Evolutionary conservation across 2,329 filamentous ascomycete genomes (phyloP).

Genomic region (Pleurostoma richardsiae): DNA sequence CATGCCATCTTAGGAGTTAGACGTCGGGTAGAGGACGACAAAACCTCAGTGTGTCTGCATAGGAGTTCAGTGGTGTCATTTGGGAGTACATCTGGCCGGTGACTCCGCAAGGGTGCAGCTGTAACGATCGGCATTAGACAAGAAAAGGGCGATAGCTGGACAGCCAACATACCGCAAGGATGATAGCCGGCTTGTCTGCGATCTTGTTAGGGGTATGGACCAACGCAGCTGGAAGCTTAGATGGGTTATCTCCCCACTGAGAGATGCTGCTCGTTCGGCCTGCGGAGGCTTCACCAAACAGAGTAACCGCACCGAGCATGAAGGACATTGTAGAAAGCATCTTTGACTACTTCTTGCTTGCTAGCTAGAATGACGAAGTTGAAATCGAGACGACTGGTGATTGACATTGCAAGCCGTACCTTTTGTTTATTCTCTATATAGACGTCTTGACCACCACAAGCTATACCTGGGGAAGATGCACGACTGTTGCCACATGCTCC

Average conservation of each 20-base stretch:
- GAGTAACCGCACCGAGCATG: not conserved
- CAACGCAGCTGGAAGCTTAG: not conserved
- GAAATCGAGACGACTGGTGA: no score
- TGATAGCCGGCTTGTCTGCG: slow-evolving; percentile 32
- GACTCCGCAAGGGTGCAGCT: slow-evolving; percentile 40
- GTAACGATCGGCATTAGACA: not conserved
- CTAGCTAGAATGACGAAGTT: no score
- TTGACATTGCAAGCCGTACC: no score
- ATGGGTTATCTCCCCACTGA: not conserved
- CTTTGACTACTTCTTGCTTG: no score
- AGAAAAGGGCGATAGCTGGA: not conserved
- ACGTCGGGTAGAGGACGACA: slow-evolving; percentile 39
- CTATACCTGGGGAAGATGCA: no score
- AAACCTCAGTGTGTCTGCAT: slow-evolving; percentile 20
- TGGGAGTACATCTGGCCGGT: slow-evolving; percentile 34
- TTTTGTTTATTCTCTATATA: no score
- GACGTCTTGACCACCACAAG: no score
- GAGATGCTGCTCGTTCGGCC: not conserved
- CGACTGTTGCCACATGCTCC: no score
- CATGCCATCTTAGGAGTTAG: slow-evolving; percentile 28
- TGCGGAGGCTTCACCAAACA: not conserved
- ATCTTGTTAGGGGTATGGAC: slow-evolving; percentile 11
- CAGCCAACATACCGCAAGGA: slow-evolving; percentile 29
- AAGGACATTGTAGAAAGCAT: no score
- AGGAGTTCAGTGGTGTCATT: slow-evolving; percentile 34